These are phyloP conservation scores for Nowakowskiella sp. DNA, from an alignment of 192 early-diverging fungal species.

Conservation along the genomic window DNA sequence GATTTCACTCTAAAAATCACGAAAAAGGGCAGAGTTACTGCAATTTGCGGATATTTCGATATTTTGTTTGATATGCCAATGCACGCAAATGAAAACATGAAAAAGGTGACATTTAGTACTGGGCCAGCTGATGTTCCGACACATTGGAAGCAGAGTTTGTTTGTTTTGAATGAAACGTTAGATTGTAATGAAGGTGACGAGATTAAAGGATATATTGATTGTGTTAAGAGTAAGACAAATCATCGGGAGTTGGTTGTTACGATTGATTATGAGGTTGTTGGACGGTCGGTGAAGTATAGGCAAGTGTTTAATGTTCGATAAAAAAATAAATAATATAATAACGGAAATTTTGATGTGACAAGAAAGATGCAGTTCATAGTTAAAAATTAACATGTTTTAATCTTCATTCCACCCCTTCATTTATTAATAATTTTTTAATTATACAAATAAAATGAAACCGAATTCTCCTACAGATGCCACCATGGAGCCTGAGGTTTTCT, in stretches of 20 bases:
- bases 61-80: constrained; percentile 66
- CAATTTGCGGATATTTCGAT: constrained; percentile 89
- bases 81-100: constrained; percentile 13
- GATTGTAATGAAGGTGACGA: constrained; percentile 35
- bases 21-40: constrained; percentile 60
- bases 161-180: constrained; percentile 60
- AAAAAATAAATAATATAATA: no score
- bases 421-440: no score
- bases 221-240: constrained; percentile 55
- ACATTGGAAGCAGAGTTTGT: constrained; percentile 97
- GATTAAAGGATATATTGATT: constrained; percentile 54
- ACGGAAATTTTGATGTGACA: no score
- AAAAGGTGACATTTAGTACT: constrained; percentile 51
- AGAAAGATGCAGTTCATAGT: no score
- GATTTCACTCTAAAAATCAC: constrained; percentile 59
- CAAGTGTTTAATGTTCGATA: constrained; percentile 20
- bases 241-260: constrained; percentile 64
- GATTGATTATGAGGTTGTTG: constrained; percentile 31
- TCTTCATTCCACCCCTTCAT: no score
- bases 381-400: no score
- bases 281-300: neutral
- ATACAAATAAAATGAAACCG: no score
- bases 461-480: no score
- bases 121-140: constrained; percentile 69
- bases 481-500: no score